Evolutionary conservation across 306 rosid genomes (phyloP).

Genomic region (barrel medic (Medicago truncatula)): MtrunA17r5.0-ANR NC_053048.1:45934001-45934500

Average conservation of each 20-base stretch:
- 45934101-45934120: not conserved
- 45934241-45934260: not conserved
- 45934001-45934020: constrained; percentile 26
- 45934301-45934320: not conserved
- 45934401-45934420: constrained; percentile 21
- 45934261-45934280: not conserved
- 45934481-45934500: constrained; percentile 98
- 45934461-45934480: constrained; percentile 98
- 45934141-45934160: constrained; percentile 5
- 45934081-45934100: not conserved
- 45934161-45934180: not conserved
- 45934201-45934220: not conserved
- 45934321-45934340: not conserved
- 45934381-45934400: not conserved
- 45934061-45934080: constrained; percentile 1
- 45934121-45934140: not conserved
- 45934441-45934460: constrained; percentile 99
- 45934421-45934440: constrained; percentile 28
- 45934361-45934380: constrained; percentile 3
- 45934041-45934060: constrained; percentile 17
- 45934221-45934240: not conserved
- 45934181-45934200: not conserved
- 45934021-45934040: constrained; percentile 30
- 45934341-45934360: not conserved
- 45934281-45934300: not conserved